Percentiles rank a stretch among this genome's conserved stretches.
Evolutionary conservation across 2,329 filamentous ascomycete genomes (phyloP).

Genomic region (Xylaria sp.): DNA sequence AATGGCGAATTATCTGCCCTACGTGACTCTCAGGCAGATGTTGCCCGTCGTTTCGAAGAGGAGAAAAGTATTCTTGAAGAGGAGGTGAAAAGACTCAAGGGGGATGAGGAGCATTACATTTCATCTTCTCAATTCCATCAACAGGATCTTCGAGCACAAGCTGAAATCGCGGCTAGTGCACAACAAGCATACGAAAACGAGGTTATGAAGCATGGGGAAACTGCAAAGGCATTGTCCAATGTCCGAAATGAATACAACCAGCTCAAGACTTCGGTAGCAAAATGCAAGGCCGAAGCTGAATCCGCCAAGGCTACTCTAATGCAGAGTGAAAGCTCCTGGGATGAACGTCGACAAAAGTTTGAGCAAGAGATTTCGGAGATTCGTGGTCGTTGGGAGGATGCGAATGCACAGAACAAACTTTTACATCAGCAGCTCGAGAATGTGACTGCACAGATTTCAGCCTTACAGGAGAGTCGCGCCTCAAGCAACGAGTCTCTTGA

Average conservation of each 20-base stretch:
- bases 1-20: slow-evolving; percentile 85
- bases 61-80: slow-evolving; percentile 82
- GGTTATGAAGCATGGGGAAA: slow-evolving; percentile 93
- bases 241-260: slow-evolving; percentile 84
- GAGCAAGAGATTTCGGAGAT: slow-evolving; percentile 86
- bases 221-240: slow-evolving; percentile 83
- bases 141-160: slow-evolving; percentile 91
- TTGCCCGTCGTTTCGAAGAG: slow-evolving; percentile 76
- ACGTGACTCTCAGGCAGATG: slow-evolving; percentile 82
- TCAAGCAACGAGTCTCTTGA: slow-evolving; percentile 64
- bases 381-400: slow-evolving; percentile 81
- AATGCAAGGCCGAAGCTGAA: slow-evolving; percentile 82
- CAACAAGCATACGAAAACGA: slow-evolving; percentile 97
- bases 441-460: slow-evolving; percentile 80
- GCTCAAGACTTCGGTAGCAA: slow-evolving; percentile 80
- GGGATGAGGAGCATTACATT: slow-evolving; percentile 81
- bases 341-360: slow-evolving; percentile 80
- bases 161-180: slow-evolving; percentile 90
- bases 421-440: slow-evolving; percentile 89
- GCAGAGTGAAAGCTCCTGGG: slow-evolving; percentile 89
- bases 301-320: slow-evolving; percentile 81
- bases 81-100: slow-evolving; percentile 83
- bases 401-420: slow-evolving; percentile 88
- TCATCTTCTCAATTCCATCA: slow-evolving; percentile 86
- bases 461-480: slow-evolving; percentile 79